Evolutionary conservation across 2,329 filamentous ascomycete genomes (phyloP).

Genomic region (Aspergillus novoparasiticus): DNA sequence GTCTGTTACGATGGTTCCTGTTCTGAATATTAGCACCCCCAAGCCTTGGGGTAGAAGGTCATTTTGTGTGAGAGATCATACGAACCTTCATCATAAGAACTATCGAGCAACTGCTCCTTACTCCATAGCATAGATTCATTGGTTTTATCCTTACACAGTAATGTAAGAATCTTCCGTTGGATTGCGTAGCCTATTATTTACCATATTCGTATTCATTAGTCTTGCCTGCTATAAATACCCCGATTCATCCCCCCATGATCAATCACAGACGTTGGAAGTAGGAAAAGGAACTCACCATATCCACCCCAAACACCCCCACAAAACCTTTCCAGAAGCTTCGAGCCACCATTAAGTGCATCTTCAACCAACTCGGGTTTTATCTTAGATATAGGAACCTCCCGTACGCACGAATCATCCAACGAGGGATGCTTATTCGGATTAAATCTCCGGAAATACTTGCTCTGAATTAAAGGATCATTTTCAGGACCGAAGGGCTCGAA

Average conservation of each 20-base stretch:
- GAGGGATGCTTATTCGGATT: not conserved
- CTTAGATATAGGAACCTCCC: not conserved
- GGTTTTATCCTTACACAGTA: not conserved
- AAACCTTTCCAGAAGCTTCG: not conserved
- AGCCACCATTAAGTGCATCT: not conserved
- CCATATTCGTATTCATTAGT: too few relatives aligned
- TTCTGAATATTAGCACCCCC: too few relatives aligned
- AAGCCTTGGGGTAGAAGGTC: too few relatives aligned
- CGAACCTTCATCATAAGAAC: not conserved
- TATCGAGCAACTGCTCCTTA: not conserved
- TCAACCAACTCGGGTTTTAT: not conserved
- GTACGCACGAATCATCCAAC: conserved; percentile 2
- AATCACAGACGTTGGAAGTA: too few relatives aligned
- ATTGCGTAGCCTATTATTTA: not conserved
- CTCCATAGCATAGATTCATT: not conserved
- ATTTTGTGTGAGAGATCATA: too few relatives aligned
- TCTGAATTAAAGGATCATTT: not conserved
- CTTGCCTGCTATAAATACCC: too few relatives aligned
- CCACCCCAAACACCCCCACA: conserved; percentile 6
- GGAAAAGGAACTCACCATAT: not conserved
- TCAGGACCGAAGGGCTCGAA: conserved; percentile 7
- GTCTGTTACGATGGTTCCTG: conserved; percentile 2
- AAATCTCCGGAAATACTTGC: not conserved
- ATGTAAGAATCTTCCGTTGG: not conserved
- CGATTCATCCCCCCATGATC: accelerated